phyloP scores from a whole-genome alignment of 2,329 filamentous ascomycete genomes.

The Akanthomyces lecanii region DNA sequence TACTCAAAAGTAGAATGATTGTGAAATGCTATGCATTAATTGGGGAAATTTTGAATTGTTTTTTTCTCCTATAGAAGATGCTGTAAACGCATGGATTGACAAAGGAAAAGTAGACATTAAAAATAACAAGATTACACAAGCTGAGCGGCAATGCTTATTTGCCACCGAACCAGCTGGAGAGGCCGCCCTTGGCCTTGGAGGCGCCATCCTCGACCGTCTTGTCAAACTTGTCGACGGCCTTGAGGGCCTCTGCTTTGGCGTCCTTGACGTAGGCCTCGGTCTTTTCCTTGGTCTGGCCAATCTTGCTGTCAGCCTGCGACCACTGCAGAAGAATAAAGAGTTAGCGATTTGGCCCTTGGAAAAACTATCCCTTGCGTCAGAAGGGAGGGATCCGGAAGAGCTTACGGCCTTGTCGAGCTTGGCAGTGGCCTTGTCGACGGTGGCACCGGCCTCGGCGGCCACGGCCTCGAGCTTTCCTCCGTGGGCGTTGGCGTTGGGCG shows the following conservation, averaged over 20 bases:
- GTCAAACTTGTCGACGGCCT: conserved; percentile 79
- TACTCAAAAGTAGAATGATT: background rate
- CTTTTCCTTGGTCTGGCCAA: conserved; percentile 57
- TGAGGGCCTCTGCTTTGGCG: conserved; percentile 58
- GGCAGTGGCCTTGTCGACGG: conserved; percentile 55
- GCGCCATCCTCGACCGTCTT: conserved; percentile 74
- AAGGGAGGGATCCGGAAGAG: conserved; percentile 20
- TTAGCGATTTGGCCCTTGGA: background rate
- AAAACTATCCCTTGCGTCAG: background rate
- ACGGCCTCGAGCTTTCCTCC: conserved; percentile 56
- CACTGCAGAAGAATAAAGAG: conserved; percentile 20
- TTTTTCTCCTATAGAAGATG: background rate
- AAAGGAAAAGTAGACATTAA: background rate
- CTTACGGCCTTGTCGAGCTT: conserved; percentile 68
- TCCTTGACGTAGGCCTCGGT: conserved; percentile 59
- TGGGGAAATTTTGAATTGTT: background rate
- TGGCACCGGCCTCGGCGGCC: conserved; percentile 47
- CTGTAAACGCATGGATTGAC: background rate
- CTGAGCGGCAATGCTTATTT: conserved; percentile 27
- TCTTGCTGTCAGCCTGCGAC: conserved; percentile 59
- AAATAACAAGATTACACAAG: background rate
- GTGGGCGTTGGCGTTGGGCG: conserved; percentile 48
- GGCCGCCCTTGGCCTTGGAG: conserved; percentile 74
- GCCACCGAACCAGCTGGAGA: conserved; percentile 82
- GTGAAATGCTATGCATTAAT: background rate